phyloP scores from a whole-genome alignment of 805 yeast species.

The Candida khao-thaluensis region DNA sequence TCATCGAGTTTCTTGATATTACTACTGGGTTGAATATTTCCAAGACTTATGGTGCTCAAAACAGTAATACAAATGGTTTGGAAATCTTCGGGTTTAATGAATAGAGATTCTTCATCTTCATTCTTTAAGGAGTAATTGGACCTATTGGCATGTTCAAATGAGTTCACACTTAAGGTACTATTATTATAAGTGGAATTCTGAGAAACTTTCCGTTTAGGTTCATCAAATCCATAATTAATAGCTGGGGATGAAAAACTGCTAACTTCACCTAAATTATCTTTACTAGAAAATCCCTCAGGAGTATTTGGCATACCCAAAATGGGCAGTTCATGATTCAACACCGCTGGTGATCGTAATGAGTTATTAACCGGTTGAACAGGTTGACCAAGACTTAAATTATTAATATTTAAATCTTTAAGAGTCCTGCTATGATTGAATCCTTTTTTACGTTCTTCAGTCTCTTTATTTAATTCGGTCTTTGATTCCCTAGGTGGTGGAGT shows the following conservation, averaged over 20 bases:
- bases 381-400: constrained; percentile 10
- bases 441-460: constrained; percentile 9
- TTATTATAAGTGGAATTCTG: neutral
- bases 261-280: constrained; percentile 7
- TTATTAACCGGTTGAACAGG: neutral
- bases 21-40: constrained; percentile 17
- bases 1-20: constrained; percentile 51
- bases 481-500: too few species aligned
- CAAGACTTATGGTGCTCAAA: constrained; percentile 35
- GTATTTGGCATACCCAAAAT: constrained; percentile 17
- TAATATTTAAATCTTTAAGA: constrained; percentile 13
- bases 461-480: constrained; percentile 9
- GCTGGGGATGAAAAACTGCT: constrained; percentile 20
- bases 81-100: constrained; percentile 60
- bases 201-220: constrained; percentile 3
- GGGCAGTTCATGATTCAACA: constrained; percentile 1
- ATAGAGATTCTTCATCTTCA: constrained; percentile 46
- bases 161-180: constrained; percentile 5
- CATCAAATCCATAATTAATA: constrained; percentile 13
- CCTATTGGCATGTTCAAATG: constrained; percentile 12
- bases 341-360: constrained; percentile 15
- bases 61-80: constrained; percentile 49
- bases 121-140: neutral
- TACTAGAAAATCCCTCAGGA: constrained; percentile 23
- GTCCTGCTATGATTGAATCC: constrained; percentile 15